Base-by-base conservation (phyloP, 257 asterid species). In the Gynochthodes officinalis region DNA sequence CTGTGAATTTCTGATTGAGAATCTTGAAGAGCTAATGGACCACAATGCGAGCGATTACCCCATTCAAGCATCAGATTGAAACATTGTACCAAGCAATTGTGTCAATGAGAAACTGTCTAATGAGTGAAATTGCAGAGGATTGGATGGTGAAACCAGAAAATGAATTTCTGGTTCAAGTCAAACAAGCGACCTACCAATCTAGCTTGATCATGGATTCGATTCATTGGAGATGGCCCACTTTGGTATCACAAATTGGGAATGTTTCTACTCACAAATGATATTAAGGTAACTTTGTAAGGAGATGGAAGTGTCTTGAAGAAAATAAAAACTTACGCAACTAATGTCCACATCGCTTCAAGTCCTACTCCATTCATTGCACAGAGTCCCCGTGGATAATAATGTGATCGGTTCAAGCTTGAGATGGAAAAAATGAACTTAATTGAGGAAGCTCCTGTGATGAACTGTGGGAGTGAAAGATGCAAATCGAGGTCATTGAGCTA, bases 391-490 rank as follows among this genome's bases (percentile, higher is more conserved):
- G 21, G 55, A 50, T 19, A 21, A 21, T 33, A 62, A 19, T 62
- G 27, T 28, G 18, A 4, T 35, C 23, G 33, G 15, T 62, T 35
- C 48, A 35, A 62, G 67, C 6, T 18, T 62, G 28, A 33, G 37
- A 18, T 62, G 67, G 21, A 11, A 62, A 12, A 1, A 12, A 18
- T n/a, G 2, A 19, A 62, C 0, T 6, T 28, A 15, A 32, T 35
- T 1, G 23, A 19, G n/a, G n/a, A n/a, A n/a, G n/a, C n/a, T n/a
- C n/a, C n/a, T 12, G 11, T 30, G 14, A 21, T 40, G n/a, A n/a
- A n/a, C n/a, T 8, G 77, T 35, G 4, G 83, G 89, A 10, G 48
- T 80, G 27, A 65, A 74, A 57, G 58, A 74, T 0, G 61, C 75
- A 5, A 57, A 3, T 0, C 8, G 35, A 48, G 0, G 44, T 80